Base-by-base conservation (phyloP, 345 rosid species). In the Camelina sativa region DNA sequence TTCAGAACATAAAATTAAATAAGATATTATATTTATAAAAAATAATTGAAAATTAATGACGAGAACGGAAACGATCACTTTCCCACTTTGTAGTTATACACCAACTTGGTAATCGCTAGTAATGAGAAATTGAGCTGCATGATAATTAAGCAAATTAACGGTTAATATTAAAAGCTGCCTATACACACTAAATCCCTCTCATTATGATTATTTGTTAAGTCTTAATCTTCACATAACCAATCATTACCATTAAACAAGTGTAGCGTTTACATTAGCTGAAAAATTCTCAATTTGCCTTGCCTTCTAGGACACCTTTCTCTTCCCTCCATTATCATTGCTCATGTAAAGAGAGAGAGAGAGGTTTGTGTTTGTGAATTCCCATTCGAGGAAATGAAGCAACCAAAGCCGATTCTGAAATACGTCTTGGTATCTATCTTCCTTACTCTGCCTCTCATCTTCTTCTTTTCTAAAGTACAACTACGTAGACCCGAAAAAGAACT, bases 341-440 rank as follows among this genome's bases (percentile, higher is more conserved):
- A 1, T 50, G 5, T 23, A 40, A 40, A 43, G 30, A 46, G 20
- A 37, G 41, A 73, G 54, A 72, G 46, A 65, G 13, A 41, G 19
- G 30, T 51, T 61, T 52, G 52, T 53, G 55, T 73, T 54, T 30
- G 68, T 7, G 5, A 37, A 23, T 59, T 60, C 11, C 3, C 28
- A 60, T 6, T 17, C 47, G 64, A 54, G 48, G 38, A 20, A 74
- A 74, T 74, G 78, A 74, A 59, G 67, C 78, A 57, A 66, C 23
- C 72, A 44, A 65, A 65, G 43, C 38, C 59, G 19, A 5, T 65
- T 7, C 79, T 81, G 37, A 79, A 79, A 32, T 85, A 78, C 79
- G 56, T 80, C 30, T 56, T 83, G 16, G 40, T 85, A 59, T 77
- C 81, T 11, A 66, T 82, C 69, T 63, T 81, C 75, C 75, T 85